These are phyloP conservation scores for Sanguinoderma infundibulare DNA, from an alignment of 1,284 basidiomycete genomes.

Conservation along the genomic window DNA sequence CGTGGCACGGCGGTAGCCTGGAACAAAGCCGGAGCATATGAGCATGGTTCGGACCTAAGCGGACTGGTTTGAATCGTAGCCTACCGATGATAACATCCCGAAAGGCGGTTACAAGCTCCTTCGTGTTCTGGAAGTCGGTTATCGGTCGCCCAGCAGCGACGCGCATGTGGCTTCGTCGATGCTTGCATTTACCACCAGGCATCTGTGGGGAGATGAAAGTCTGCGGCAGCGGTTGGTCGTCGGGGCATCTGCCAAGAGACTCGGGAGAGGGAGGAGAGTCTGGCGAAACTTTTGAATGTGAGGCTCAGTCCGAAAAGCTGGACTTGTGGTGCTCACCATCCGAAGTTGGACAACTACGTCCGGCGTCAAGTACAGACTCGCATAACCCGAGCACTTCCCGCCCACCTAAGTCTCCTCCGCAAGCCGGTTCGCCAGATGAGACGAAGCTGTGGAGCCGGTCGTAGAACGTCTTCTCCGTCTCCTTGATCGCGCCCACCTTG, in stretches of 20 bases:
- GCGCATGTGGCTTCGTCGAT: conserved; percentile 20
- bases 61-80: too few relatives aligned
- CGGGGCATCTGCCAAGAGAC: not conserved
- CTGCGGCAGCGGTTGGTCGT: conserved; percentile 3
- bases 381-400: conserved; percentile 10
- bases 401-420: conserved; percentile 12
- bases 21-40: not conserved
- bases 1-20: not conserved
- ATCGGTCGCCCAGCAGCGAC: conserved; percentile 21
- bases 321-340: not conserved
- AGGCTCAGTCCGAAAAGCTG: not conserved
- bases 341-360: not conserved
- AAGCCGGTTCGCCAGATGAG: not conserved
- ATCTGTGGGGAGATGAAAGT: conserved; percentile 8
- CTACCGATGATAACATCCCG: conserved; percentile 22
- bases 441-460: conserved; percentile 1
- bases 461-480: conserved; percentile 19
- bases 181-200: not conserved
- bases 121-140: conserved; percentile 12
- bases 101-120: conserved; percentile 11
- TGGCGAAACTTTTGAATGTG: not conserved
- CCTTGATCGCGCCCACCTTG: conserved; percentile 17
- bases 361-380: not conserved
- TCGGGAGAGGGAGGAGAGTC: not conserved
- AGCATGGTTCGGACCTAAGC: not conserved